Evolutionary conservation across 2,329 filamentous ascomycete species (phyloP).

Genomic region (Rugonectria rugulosa): DNA sequence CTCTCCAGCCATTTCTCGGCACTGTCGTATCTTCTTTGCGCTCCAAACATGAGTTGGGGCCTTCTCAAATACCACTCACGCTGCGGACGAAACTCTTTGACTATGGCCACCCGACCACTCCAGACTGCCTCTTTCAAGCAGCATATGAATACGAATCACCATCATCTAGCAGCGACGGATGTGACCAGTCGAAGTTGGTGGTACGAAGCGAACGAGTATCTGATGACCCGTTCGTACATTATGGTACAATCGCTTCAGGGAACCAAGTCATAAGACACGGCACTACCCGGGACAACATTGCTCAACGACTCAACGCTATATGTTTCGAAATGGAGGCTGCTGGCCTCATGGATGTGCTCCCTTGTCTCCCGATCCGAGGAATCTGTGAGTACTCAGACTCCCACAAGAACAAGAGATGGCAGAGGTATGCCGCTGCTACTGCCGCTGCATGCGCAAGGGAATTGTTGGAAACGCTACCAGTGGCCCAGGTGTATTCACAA

Average conservation of each 20-base stretch:
- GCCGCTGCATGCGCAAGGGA: constrained; percentile 41
- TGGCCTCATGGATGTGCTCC: constrained; percentile 31
- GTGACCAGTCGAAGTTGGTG: background rate
- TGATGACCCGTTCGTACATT: constrained; percentile 12
- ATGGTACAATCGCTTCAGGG: constrained; percentile 37
- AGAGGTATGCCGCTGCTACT: constrained; percentile 44
- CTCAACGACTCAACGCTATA: constrained; percentile 8
- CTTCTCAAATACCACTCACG: background rate
- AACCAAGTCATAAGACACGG: constrained; percentile 46
- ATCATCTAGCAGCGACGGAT: background rate
- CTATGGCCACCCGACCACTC: background rate
- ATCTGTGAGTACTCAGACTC: constrained; percentile 52
- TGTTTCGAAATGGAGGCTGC: constrained; percentile 43
- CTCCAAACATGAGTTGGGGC: background rate
- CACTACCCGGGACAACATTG: constrained; percentile 38
- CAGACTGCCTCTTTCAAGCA: constrained; percentile 7
- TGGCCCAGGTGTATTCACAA: no score
- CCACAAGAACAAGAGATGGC: constrained; percentile 49
- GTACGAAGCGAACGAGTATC: background rate
- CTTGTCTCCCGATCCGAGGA: constrained; percentile 47
- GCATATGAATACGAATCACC: background rate
- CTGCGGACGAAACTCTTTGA: background rate
- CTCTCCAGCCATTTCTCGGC: no score
- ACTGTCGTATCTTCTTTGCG: constrained; percentile 19
- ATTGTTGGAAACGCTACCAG: background rate